Evolutionary conservation across 768 basidiomycete genomes (phyloP).

Genomic region (Suillus decipiens): DNA sequence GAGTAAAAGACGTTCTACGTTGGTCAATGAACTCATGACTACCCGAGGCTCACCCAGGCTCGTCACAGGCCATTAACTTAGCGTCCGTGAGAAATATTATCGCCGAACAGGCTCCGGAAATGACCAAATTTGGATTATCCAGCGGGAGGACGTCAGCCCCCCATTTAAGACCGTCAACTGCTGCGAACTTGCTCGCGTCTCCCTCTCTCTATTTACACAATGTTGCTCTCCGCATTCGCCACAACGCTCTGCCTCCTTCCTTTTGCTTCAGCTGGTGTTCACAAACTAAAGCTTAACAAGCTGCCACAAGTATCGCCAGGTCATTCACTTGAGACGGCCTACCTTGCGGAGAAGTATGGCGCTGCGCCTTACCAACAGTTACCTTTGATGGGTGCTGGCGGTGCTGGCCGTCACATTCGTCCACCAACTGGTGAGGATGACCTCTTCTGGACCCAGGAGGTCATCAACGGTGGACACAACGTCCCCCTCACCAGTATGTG

Average conservation of each 20-base stretch:
- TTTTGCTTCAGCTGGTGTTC: conserved; percentile 56
- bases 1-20: conserved; percentile 74
- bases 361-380: conserved; percentile 45
- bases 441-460: conserved; percentile 80
- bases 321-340: conserved; percentile 72
- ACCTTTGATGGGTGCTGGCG: conserved; percentile 75
- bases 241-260: conserved; percentile 44
- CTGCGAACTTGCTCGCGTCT: conserved; percentile 9
- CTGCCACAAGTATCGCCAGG: conserved; percentile 62
- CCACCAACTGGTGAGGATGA: conserved; percentile 54
- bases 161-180: conserved; percentile 27
- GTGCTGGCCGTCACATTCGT: conserved; percentile 62
- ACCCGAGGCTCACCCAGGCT: neutral
- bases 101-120: conserved; percentile 17
- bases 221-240: conserved; percentile 45
- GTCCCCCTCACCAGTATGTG: conserved; percentile 88
- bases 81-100: conserved; percentile 34
- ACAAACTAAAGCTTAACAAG: conserved; percentile 91
- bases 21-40: conserved; percentile 24
- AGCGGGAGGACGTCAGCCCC: conserved; percentile 14
- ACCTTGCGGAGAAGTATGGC: conserved; percentile 95
- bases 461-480: conserved; percentile 71
- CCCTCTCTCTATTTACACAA: conserved; percentile 34
- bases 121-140: conserved; percentile 14
- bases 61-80: conserved; percentile 12